phyloP scores from a whole-genome alignment of 352 stramenopile species.

The Phytopythium cucurbitacearum region DNA sequence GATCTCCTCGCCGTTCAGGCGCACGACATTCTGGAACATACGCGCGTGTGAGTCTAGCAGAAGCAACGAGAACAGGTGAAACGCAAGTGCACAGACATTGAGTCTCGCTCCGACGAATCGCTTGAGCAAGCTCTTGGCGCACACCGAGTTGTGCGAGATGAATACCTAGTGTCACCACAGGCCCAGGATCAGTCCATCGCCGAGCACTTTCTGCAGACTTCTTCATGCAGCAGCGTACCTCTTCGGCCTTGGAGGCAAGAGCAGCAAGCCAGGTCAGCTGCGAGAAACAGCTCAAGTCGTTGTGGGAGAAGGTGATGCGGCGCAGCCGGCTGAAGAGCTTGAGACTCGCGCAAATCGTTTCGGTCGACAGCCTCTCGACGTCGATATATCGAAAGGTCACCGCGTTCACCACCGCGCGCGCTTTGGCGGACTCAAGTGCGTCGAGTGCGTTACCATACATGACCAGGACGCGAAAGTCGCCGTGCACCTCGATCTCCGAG shows the following conservation, averaged over 20 bases:
- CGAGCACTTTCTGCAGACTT: neutral
- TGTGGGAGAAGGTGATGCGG: conserved; percentile 57
- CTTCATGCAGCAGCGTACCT: conserved; percentile 24
- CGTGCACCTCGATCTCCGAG: conserved; percentile 68
- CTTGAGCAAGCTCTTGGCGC: conserved; percentile 44
- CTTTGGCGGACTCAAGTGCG: conserved; percentile 50
- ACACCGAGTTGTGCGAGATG: conserved; percentile 58
- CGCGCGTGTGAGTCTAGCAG: neutral
- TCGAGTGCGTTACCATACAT: conserved; percentile 70
- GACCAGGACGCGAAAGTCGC: conserved; percentile 58
- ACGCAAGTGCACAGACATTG: conserved; percentile 13
- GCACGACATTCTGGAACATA: conserved; percentile 37
- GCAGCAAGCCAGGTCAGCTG: conserved; percentile 54
- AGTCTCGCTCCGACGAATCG: conserved; percentile 46
- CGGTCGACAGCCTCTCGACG: conserved; percentile 40
- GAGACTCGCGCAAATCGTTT: conserved; percentile 30
- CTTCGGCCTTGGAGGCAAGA: conserved; percentile 56
- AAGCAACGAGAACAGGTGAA: neutral
- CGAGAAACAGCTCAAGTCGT: conserved; percentile 59
- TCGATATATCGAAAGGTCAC: conserved; percentile 64
- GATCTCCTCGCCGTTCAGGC: conserved; percentile 65
- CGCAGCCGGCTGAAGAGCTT: conserved; percentile 59
- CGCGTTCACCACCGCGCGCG: conserved; percentile 43
- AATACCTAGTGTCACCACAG: conserved; percentile 31
- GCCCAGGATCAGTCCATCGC: neutral